phyloP scores from a whole-genome alignment of 495 filamentous ascomycete species.

The Xylaria scruposa region DNA sequence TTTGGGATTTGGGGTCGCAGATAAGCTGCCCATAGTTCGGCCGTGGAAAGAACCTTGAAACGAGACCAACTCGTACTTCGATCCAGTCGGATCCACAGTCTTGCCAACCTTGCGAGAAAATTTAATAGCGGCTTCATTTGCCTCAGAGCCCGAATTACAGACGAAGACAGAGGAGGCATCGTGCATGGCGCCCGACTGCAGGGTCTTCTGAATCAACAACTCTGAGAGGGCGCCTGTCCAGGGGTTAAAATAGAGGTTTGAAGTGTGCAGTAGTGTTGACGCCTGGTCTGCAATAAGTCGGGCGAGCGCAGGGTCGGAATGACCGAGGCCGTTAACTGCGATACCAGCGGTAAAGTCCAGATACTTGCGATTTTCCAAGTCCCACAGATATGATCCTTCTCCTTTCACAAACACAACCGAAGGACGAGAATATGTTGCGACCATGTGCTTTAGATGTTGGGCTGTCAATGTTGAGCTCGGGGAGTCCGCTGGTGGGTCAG shows the following conservation, averaged over 20 bases:
- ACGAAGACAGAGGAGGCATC: conserved; percentile 84
- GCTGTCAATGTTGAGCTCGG: conserved; percentile 73
- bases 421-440: conserved; percentile 93
- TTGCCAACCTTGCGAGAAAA: conserved; percentile 92
- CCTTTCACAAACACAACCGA: conserved; percentile 87
- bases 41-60: conserved; percentile 95
- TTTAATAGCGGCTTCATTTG: conserved; percentile 97
- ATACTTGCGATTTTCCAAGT: conserved; percentile 86
- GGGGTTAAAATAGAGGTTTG: conserved; percentile 94
- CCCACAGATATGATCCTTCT: conserved; percentile 84
- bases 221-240: conserved; percentile 90
- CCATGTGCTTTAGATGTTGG: conserved; percentile 83
- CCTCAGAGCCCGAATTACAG: conserved; percentile 93
- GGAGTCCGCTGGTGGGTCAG: conserved; percentile 82
- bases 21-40: conserved; percentile 89
- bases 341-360: conserved; percentile 96
- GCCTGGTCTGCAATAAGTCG: conserved; percentile 77
- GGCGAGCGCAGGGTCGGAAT: conserved; percentile 76
- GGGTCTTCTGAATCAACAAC: conserved; percentile 80
- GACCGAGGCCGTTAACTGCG: conserved; percentile 91
- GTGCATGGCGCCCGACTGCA: conserved; percentile 77
- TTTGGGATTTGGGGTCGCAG: conserved; percentile 97
- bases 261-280: conserved; percentile 81
- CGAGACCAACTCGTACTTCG: conserved; percentile 83
- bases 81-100: conserved; percentile 68